Base-by-base conservation (phyloP, 2,329 filamentous ascomycete genomes). In the Colletotrichum phormii region DNA sequence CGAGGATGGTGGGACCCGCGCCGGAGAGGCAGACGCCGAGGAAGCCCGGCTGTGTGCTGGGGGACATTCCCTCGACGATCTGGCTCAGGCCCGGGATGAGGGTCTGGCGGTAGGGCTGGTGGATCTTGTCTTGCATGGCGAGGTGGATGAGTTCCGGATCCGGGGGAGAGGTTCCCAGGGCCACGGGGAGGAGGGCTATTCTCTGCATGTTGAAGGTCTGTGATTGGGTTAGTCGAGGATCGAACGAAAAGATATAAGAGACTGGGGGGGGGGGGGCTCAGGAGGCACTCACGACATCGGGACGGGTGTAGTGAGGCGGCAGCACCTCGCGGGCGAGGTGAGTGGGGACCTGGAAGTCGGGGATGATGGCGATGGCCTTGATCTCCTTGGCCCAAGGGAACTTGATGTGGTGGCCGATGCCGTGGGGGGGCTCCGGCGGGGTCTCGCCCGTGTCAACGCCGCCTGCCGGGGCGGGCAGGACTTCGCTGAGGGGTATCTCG, bases 91-190 rank as follows among this genome's bases (percentile, higher is more conserved):
- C 97, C 1, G 97, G 97, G 77, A 99, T 97, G 74, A 99, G 89
- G 2, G 90, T 93, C 84, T 97, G 93, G 66, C 97, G 93, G 86
- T 99, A 98, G 55, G 95, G 97, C 84, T 99, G 97, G 85, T 99
- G 97, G 74, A 99, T 91, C 84, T 95, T 97, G 86, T 99, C 97
- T 85, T 98, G 97, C 97, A 99, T 99, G 59, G 95, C 96, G 60
- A 97, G 91, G 85, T 97, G 97, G 81, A 99, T 99, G 83, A 97
- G 93, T 78, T 97, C 93, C 26, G 97, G 93, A 80, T 98, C 93
- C 1, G 95, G 96, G 11, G 97, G 96, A 8, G 94, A 96, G 81
- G 95, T 92, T 75, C 95, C 95, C 58, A 99, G 89, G 1, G 95
- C 95, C 12, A 95, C 94, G 37, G 96, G 95, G 13, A 99, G 89